A percentile compares a stretch with the other conserved stretches of the same genome.
Evolutionary conservation across 129 eudicot species (phyloP).

Genomic region (Pulicaria dysenterica): DNA sequence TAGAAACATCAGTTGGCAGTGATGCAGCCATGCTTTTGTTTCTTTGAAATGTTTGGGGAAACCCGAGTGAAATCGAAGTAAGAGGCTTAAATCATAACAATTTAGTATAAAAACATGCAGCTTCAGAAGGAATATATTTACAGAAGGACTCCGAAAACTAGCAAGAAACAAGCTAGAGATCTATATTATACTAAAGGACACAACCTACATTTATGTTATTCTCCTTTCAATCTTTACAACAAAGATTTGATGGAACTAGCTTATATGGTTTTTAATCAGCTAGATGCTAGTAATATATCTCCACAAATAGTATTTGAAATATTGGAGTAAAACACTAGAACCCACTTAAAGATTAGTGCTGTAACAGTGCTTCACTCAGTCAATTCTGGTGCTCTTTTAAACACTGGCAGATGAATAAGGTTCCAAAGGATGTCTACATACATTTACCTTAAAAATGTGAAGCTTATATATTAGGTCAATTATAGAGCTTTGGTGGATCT

Average conservation of each 20-base stretch:
- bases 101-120: conserved; percentile 22
- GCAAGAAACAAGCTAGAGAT: conserved; percentile 16
- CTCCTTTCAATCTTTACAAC: conserved; percentile 29
- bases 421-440: conserved; percentile 32
- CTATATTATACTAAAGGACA: conserved; percentile 24
- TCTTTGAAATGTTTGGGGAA: conserved; percentile 68
- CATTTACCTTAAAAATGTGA: conserved; percentile 33
- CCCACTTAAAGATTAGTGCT: conserved; percentile 38
- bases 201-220: conserved; percentile 35
- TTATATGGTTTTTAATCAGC: conserved; percentile 30
- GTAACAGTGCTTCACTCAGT: conserved; percentile 37
- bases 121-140: conserved; percentile 20
- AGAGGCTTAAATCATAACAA: conserved; percentile 27
- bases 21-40: conserved; percentile 38
- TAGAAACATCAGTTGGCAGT: conserved; percentile 37
- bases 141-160: conserved; percentile 1
- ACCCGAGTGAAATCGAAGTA: conserved; percentile 38
- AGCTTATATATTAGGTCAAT: conserved; percentile 23
- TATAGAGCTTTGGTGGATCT: conserved; percentile 33
- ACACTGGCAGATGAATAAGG: conserved; percentile 24
- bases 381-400: conserved; percentile 19
- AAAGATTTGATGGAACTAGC: conserved; percentile 28
- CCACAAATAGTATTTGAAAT: conserved; percentile 28
- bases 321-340: conserved; percentile 34
- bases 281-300: conserved; percentile 19